Evolutionary conservation across 2,329 filamentous ascomycete species (phyloP).

Genomic region (Trichoderma gracile): DNA sequence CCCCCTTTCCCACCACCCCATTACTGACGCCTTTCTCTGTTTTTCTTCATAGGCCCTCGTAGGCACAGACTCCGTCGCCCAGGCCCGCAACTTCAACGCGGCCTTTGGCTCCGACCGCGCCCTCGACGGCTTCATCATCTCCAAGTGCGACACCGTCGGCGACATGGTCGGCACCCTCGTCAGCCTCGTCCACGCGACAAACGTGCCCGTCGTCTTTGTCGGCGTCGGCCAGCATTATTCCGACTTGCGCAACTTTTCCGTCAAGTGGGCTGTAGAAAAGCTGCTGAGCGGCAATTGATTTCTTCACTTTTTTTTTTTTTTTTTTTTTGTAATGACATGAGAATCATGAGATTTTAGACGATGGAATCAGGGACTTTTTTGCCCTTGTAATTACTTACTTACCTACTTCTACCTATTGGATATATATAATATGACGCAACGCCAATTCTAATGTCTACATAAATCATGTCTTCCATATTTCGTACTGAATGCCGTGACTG

Average conservation of each 20-base stretch:
- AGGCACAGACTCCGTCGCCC: conserved; percentile 90
- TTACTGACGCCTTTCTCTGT: too few species aligned
- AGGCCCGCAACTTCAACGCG: conserved; percentile 94
- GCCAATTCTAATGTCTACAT: too few species aligned
- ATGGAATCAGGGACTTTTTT: too few species aligned
- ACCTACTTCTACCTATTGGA: too few species aligned
- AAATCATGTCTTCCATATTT: too few species aligned
- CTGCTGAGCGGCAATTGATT: conserved; percentile 54
- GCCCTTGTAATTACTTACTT: too few species aligned
- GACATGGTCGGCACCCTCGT: conserved; percentile 97
- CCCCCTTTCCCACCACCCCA: not conserved
- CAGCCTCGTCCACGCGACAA: conserved; percentile 95
- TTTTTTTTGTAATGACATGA: not conserved
- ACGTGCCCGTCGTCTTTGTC: conserved; percentile 92
- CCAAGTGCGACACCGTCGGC: conserved; percentile 98
- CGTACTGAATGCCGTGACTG: too few species aligned
- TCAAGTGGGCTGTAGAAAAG: conserved; percentile 69
- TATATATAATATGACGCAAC: too few species aligned
- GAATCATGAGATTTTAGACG: conserved; percentile 2
- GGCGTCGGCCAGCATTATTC: conserved; percentile 71
- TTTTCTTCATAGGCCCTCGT: conserved; percentile 67
- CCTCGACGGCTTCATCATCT: conserved; percentile 96
- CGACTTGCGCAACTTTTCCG: conserved; percentile 67
- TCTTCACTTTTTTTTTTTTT: too few species aligned
- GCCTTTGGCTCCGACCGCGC: conserved; percentile 79